Evolutionary conservation across 305 asterid species (phyloP).

Genomic region (Fraxinus angustifolia): DNA sequence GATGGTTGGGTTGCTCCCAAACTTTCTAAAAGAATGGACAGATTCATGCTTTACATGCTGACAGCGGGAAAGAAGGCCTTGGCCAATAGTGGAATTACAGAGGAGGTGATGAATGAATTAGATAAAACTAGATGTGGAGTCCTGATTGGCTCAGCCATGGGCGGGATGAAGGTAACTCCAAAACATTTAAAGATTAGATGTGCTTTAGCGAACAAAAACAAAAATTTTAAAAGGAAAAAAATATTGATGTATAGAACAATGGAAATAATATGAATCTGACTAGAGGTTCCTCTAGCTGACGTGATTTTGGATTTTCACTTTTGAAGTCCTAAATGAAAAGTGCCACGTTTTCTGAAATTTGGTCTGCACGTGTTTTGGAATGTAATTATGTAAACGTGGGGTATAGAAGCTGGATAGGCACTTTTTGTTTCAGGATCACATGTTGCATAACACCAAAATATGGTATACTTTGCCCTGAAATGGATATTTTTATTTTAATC

Average conservation of each 20-base stretch:
- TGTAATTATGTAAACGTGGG: not conserved
- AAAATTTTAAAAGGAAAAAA: not conserved
- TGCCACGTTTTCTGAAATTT: not conserved
- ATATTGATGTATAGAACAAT: conserved; percentile 17
- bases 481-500: not conserved
- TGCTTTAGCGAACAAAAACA: not conserved
- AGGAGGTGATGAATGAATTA: conserved; percentile 37
- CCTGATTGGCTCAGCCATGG: conserved; percentile 90
- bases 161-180: conserved; percentile 78
- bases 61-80: conserved; percentile 53
- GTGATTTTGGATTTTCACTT: not conserved
- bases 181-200: not conserved
- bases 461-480: not conserved
- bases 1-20: conserved; percentile 95
- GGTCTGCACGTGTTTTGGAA: not conserved
- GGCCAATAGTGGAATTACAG: conserved; percentile 44
- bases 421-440: not conserved
- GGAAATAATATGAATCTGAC: conserved; percentile 11
- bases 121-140: conserved; percentile 85
- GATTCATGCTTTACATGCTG: conserved; percentile 50
- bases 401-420: not conserved
- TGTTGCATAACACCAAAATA: not conserved
- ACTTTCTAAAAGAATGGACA: conserved; percentile 82
- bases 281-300: conserved; percentile 6
- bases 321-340: conserved; percentile 10